phyloP scores from a whole-genome alignment of 768 basidiomycete species.

The Mycena kentingensis region DNA sequence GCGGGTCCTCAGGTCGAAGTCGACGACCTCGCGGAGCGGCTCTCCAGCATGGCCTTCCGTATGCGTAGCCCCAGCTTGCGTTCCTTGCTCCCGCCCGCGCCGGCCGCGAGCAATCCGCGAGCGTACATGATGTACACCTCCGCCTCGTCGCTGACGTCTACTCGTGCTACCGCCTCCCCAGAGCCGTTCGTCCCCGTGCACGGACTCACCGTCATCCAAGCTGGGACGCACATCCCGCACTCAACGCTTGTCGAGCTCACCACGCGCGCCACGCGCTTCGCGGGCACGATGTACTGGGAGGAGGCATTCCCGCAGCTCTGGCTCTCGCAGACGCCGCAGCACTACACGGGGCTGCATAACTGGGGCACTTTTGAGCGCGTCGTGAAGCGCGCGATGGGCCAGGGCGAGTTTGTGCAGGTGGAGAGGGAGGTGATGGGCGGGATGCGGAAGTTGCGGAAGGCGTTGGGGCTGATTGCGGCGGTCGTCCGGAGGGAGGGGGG shows the following conservation, averaged over 20 bases:
- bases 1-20: conserved; percentile 22
- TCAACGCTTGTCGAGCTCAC: conserved; percentile 48
- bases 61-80: conserved; percentile 21
- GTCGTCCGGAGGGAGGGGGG: conserved; percentile 54
- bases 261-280: conserved; percentile 40
- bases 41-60: conserved; percentile 35
- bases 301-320: conserved; percentile 67
- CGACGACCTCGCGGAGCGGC: conserved; percentile 38
- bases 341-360: conserved; percentile 60
- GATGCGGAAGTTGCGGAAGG: conserved; percentile 39
- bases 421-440: conserved; percentile 34
- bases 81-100: conserved; percentile 2
- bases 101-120: conserved; percentile 3
- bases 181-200: conserved; percentile 17
- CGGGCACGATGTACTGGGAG: conserved; percentile 49
- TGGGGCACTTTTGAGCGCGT: conserved; percentile 54
- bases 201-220: conserved; percentile 27
- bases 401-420: conserved; percentile 36
- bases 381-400: conserved; percentile 43
- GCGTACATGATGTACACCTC: conserved; percentile 31
- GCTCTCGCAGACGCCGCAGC: conserved; percentile 65
- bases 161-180: background rate
- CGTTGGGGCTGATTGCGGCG: conserved; percentile 46
- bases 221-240: conserved; percentile 39
- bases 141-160: conserved; percentile 6